Conservation (phyloP, 2,329 filamentous ascomycete species). For the Leptoxyphium fumago region DNA sequence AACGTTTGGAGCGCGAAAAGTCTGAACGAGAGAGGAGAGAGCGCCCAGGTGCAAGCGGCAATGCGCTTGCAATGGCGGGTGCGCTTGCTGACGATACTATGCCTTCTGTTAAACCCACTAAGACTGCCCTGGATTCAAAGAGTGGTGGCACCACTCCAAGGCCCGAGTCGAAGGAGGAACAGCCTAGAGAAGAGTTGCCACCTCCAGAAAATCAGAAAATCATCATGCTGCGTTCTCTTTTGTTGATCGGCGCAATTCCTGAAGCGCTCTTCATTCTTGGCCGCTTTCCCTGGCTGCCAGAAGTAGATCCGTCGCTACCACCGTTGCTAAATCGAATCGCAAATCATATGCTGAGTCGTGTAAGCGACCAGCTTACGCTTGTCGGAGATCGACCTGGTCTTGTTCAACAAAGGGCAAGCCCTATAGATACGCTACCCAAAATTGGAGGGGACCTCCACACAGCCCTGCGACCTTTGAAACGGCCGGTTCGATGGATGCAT, state of each 20-base stretch:
- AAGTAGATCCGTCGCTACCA: slow-evolving; percentile 68
- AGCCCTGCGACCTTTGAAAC: slow-evolving; percentile 42
- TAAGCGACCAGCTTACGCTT: slow-evolving; percentile 44
- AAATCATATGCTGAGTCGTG: slow-evolving; percentile 64
- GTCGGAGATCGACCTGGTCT: slow-evolving; percentile 26
- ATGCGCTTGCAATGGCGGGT: slow-evolving; percentile 76
- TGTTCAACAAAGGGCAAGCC: slow-evolving; percentile 31
- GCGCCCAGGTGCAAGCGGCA: slow-evolving; percentile 54
- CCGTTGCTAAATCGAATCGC: slow-evolving; percentile 74
- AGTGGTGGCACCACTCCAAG: slow-evolving; percentile 24
- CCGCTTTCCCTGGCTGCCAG: slow-evolving; percentile 81
- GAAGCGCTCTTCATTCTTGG: slow-evolving; percentile 88
- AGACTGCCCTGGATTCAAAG: slow-evolving; percentile 28
- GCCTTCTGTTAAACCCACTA: slow-evolving; percentile 32
- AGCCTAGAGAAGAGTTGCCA: slow-evolving; percentile 40
- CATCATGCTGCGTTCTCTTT: slow-evolving; percentile 63
- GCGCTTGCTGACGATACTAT: slow-evolving; percentile 70
- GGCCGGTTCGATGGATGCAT: slow-evolving; percentile 67
- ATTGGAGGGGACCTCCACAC: slow-evolving; percentile 50
- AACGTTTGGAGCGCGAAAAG: slow-evolving; percentile 58
- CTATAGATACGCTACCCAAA: slow-evolving; percentile 50
- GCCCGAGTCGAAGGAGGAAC: slow-evolving; percentile 28
- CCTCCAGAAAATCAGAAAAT: slow-evolving; percentile 83
- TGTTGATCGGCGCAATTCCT: slow-evolving; percentile 82
- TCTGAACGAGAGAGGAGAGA: slow-evolving; percentile 60